These are phyloP conservation scores for Monosporozyma siamensis DNA, from an alignment of 805 yeast genomes.

Conservation along the genomic window DNA sequence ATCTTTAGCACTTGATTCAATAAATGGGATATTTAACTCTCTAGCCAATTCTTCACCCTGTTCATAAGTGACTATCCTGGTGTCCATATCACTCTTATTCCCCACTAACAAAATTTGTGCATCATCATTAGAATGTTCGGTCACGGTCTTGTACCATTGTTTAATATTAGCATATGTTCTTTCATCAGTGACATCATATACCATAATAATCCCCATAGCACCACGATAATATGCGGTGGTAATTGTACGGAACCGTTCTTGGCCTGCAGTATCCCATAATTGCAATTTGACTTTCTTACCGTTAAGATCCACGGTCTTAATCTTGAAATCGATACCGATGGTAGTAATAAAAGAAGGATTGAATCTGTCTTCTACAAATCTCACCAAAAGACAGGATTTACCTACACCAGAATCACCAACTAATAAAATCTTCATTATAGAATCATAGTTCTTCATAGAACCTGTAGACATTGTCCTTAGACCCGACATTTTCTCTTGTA, in stretches of 20 bases:
- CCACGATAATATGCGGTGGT: constrained; percentile 87
- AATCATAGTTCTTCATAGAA: constrained; percentile 47
- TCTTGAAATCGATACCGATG: constrained; percentile 96
- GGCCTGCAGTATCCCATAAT: constrained; percentile 96
- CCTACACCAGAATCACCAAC: constrained; percentile 94
- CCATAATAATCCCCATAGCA: constrained; percentile 78
- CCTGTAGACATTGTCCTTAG: too few species aligned
- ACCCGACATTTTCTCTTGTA: too few species aligned
- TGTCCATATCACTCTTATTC: constrained; percentile 85
- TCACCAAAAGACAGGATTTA: constrained; percentile 77
- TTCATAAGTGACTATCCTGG: constrained; percentile 78
- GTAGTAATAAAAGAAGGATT: constrained; percentile 95
- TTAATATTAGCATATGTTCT: constrained; percentile 87
- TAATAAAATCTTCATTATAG: constrained; percentile 82
- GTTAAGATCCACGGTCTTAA: constrained; percentile 87
- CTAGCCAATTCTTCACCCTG: constrained; percentile 86
- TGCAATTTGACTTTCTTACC: constrained; percentile 91
- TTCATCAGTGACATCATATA: constrained; percentile 79
- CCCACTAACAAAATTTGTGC: constrained; percentile 93
- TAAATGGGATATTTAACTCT: constrained; percentile 79
- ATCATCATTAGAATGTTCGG: constrained; percentile 93
- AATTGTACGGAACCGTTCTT: constrained; percentile 88
- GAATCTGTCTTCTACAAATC: constrained; percentile 94
- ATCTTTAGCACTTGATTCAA: constrained; percentile 94
- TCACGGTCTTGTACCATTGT: constrained; percentile 94